Evolutionary conservation across 2,329 filamentous ascomycete species (phyloP).

Genomic region (Colletotrichum gigasporum): DNA sequence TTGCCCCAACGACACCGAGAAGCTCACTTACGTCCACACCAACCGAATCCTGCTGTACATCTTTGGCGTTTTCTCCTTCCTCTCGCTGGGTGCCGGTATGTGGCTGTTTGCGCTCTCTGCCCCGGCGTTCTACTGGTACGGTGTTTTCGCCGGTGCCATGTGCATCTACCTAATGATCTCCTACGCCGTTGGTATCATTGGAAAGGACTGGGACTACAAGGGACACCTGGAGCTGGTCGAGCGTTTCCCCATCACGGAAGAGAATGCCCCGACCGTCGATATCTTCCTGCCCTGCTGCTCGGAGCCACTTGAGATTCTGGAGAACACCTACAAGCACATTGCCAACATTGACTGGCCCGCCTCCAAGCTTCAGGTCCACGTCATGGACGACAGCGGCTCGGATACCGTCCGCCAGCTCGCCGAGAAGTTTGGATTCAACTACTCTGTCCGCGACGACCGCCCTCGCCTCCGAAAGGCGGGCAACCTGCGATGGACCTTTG

Average conservation of each 20-base stretch:
- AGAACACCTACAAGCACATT: conserved; percentile 48
- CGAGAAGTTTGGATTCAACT: conserved; percentile 46
- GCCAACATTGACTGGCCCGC: conserved; percentile 46
- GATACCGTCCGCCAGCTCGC: conserved; percentile 42
- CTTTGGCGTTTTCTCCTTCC: conserved; percentile 50
- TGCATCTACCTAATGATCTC: conserved; percentile 52
- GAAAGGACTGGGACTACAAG: conserved; percentile 48
- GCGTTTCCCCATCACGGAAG: conserved; percentile 42
- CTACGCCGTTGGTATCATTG: conserved; percentile 49
- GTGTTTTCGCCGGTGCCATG: conserved; percentile 47
- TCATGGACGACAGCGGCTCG: conserved; percentile 50
- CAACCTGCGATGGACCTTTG: conserved; percentile 52
- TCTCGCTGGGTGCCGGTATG: conserved; percentile 51
- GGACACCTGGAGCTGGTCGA: conserved; percentile 42
- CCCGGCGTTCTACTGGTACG: conserved; percentile 48
- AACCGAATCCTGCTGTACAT: conserved; percentile 50
- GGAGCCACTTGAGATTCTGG: conserved; percentile 50
- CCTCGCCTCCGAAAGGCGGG: conserved; percentile 52
- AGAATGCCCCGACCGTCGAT: conserved; percentile 48
- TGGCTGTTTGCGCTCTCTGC: conserved; percentile 51
- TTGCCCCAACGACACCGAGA: conserved; percentile 49
- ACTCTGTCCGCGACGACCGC: conserved; percentile 50
- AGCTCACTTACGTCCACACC: conserved; percentile 48
- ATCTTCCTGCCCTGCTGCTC: conserved; percentile 53
- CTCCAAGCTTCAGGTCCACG: conserved; percentile 46